Conservation (phyloP, 371 early-diverging fungal species). For the Mucor lusitanicus region DNA sequence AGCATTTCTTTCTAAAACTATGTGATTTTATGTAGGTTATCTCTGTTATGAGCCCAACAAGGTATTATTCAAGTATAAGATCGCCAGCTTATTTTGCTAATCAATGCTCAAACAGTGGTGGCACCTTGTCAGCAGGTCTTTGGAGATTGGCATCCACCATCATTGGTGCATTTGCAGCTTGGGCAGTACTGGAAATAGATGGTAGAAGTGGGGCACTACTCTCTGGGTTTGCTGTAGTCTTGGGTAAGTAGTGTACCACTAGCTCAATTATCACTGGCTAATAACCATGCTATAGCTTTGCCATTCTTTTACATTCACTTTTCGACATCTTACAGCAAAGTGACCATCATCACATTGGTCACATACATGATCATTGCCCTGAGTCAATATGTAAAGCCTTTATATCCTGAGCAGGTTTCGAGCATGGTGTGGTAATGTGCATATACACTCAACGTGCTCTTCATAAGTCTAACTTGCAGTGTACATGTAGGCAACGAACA, state of each 20-base stretch:
- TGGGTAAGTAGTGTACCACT: slow-evolving; percentile 34
- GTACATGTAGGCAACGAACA: slow-evolving; percentile 39
- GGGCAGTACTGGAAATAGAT: slow-evolving; percentile 47
- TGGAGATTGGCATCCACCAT: slow-evolving; percentile 57
- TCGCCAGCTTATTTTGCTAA: background rate
- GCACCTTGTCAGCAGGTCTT: slow-evolving; percentile 46
- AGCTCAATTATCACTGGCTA: background rate
- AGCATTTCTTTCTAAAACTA: background rate
- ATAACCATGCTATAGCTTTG: slow-evolving; percentile 29
- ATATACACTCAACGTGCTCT: background rate
- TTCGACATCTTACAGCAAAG: slow-evolving; percentile 40
- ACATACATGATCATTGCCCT: slow-evolving; percentile 43
- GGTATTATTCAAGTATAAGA: slow-evolving; percentile 17
- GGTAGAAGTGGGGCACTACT: slow-evolving; percentile 45
- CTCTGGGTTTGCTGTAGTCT: slow-evolving; percentile 48
- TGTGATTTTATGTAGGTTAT: slow-evolving; percentile 17
- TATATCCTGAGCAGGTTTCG: slow-evolving; percentile 25
- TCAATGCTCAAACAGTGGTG: slow-evolving; percentile 32
- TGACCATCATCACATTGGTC: slow-evolving; percentile 35
- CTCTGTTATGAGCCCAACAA: slow-evolving; percentile 56
- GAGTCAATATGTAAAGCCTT: slow-evolving; percentile 26
- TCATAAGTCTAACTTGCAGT: background rate
- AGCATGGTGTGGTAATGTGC: slow-evolving; percentile 36
- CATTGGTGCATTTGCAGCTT: slow-evolving; percentile 46
- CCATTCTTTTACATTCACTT: slow-evolving; percentile 45